Conservation (phyloP, 2,329 filamentous ascomycete species). For the Akanthomyces dipterigenus region DNA sequence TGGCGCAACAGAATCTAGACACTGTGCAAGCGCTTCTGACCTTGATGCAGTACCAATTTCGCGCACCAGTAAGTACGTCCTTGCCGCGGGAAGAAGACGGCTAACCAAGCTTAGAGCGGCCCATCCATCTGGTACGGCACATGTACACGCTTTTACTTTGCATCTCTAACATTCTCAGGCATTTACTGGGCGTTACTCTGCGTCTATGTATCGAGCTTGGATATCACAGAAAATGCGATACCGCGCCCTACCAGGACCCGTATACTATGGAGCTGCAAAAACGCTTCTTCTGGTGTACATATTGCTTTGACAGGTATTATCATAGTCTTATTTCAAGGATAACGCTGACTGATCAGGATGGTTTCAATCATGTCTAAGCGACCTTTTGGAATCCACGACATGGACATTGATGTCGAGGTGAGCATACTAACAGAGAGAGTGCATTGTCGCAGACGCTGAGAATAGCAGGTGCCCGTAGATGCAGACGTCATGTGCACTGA, state of each 20-base stretch:
- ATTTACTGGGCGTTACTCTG: not conserved
- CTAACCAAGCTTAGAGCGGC: not conserved
- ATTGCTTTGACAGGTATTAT: conserved; percentile 6
- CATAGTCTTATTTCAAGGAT: too few species aligned
- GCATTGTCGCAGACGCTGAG: too few species aligned
- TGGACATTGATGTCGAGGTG: conserved; percentile 6
- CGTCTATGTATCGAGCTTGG: conserved; percentile 5
- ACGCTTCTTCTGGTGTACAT: conserved; percentile 9
- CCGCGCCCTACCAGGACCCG: not conserved
- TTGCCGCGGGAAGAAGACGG: not conserved
- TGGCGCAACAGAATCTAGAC: conserved; percentile 2
- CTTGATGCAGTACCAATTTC: conserved; percentile 8
- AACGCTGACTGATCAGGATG: not conserved
- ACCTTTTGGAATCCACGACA: conserved; percentile 5
- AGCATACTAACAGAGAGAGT: not conserved
- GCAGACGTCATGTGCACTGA: conserved; percentile 1
- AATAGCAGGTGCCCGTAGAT: not conserved
- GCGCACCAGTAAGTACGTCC: not conserved
- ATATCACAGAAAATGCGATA: conserved; percentile 1
- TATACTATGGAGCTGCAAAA: conserved; percentile 6
- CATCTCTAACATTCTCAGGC: not conserved
- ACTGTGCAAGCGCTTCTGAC: conserved; percentile 5
- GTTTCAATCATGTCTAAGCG: conserved; percentile 7
- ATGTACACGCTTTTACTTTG: not conserved
- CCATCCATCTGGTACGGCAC: conserved; percentile 3